Percentiles rank a stretch among this genome's conserved stretches.
Conservation (phyloP, 148 eudicot genomes). For the Chenopodium quinoa region DNA sequence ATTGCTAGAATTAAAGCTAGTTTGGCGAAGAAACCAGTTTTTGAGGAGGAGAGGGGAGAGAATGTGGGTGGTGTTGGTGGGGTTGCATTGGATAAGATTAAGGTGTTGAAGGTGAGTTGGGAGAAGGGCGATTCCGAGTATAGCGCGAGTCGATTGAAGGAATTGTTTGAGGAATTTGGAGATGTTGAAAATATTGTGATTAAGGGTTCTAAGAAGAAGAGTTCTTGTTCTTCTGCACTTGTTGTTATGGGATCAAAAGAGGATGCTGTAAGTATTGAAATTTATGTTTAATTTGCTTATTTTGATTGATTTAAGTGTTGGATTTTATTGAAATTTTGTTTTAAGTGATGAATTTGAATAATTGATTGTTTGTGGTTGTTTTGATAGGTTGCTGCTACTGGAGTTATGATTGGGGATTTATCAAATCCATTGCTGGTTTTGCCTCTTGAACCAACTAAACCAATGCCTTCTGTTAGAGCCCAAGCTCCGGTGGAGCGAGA, state of each 20-base stretch:
- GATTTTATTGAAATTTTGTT: background rate
- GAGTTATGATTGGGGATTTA: conserved; percentile 58
- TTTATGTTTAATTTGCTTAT: background rate
- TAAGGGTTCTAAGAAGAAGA: conserved; percentile 51
- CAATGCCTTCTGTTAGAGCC: conserved; percentile 38
- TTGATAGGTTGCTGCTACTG: conserved; percentile 55
- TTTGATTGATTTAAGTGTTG: background rate
- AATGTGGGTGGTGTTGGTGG: conserved; percentile 12
- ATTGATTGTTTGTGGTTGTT: background rate
- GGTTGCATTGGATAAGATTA: conserved; percentile 41
- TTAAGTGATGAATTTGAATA: background rate
- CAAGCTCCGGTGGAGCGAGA: conserved; percentile 41
- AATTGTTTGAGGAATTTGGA: conserved; percentile 53
- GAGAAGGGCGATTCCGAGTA: conserved; percentile 51
- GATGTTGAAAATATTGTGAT: conserved; percentile 66
- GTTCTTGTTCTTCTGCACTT: conserved; percentile 38
- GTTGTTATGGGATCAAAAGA: conserved; percentile 65
- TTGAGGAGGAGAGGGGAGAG: background rate
- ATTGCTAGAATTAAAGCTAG: conserved; percentile 54
- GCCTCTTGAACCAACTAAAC: conserved; percentile 53
- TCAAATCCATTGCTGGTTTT: conserved; percentile 70
- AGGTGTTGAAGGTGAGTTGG: conserved; percentile 70
- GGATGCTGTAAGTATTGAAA: conserved; percentile 43
- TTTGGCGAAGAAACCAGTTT: conserved; percentile 31
- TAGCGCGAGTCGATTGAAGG: conserved; percentile 42